Evolutionary conservation across 495 filamentous ascomycete genomes (phyloP), one percentile per base, ranked within the genome.

Genomic region (Chaetomium tenue): DNA sequence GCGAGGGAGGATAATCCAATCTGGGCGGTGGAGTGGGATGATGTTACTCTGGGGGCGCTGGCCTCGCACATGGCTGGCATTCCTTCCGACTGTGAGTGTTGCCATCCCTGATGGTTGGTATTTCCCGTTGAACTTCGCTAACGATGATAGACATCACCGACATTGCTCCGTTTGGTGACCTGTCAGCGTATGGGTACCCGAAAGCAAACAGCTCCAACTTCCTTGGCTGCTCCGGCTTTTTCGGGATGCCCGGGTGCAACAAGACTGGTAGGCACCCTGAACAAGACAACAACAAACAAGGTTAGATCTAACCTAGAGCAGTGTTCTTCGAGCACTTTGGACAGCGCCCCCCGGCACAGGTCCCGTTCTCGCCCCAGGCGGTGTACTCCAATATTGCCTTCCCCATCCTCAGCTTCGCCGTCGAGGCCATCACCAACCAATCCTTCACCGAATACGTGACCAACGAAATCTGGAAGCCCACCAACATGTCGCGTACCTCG

Each of bases 381-480:
- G 73, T 77, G 11, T 81, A 80, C 59, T 79, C 74, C 12, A 81
- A 81, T 58, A 68, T 73, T 9, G 78, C 71, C 6, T 77, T 75
- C 47, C 65, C 72, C 46, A 73, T 80, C 28, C 68, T 82, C 9
- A 70, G 69, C 12, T 74, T 76, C 33, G 78, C 73, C 3, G 60
- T 80, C 0, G 77, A 79, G 57, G 63, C 68, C 0, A 77, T 74
- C 22, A 76, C 74, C 9, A 72, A 74, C 11, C 69, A 66, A 30
- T 68, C 66, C 50, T 78, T 74, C 50, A 64, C 64, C 23, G 56
- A 67, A 0, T 74, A 71, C 47, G 70, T 78, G 3, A 56, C 71
- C 53, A 57, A 70, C 18, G 61, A 64, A 13, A 72, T 86, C 48
- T 71, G 79, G 28, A 59, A 69, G 5, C 77, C 77, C 13, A 68